Conservation (phyloP, 106 monocot species). For the Acorus gramineus region DNA sequence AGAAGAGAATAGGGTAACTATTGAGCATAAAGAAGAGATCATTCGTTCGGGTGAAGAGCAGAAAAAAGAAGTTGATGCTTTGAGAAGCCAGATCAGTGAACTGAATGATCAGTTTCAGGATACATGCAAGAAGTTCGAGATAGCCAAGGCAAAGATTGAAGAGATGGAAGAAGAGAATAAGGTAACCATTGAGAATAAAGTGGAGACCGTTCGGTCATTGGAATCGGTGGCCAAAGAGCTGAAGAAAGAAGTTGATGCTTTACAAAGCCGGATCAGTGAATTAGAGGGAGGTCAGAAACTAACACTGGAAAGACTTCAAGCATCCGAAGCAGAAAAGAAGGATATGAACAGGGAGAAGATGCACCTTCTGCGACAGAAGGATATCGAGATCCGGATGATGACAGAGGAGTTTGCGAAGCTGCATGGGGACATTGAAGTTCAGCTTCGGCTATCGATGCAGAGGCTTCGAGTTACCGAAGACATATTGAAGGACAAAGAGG, state of each 20-base stretch:
- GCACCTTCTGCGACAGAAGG: no score
- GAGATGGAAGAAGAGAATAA: conserved; percentile 4
- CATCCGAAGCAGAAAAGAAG: conserved; percentile 22
- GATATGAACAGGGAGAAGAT: conserved; percentile 12
- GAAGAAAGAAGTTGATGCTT: conserved; percentile 13
- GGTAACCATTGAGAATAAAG: background rate
- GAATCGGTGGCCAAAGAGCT: conserved; percentile 21
- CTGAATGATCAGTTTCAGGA: conserved; percentile 30
- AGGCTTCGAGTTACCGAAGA: conserved; percentile 70
- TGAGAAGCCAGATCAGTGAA: conserved; percentile 1
- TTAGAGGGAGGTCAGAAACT: conserved; percentile 22
- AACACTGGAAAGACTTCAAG: conserved; percentile 26
- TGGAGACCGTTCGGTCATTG: conserved; percentile 14
- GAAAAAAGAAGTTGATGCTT: conserved; percentile 13
- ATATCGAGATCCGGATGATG: no score
- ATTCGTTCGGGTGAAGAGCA: conserved; percentile 16
- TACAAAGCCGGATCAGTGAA: conserved; percentile 1
- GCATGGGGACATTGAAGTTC: conserved; percentile 42
- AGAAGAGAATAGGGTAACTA: background rate
- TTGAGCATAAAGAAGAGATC: conserved; percentile 10
- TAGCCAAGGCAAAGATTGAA: conserved; percentile 8
- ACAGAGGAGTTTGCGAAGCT: conserved; percentile 17
- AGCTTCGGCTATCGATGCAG: conserved; percentile 52
- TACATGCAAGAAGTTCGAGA: conserved; percentile 12
- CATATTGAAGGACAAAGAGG: no score